A percentile compares a stretch with the other conserved stretches of the same genome.
Conservation (phyloP, 495 filamentous ascomycete genomes). For the Penicillium ucsense region DNA sequence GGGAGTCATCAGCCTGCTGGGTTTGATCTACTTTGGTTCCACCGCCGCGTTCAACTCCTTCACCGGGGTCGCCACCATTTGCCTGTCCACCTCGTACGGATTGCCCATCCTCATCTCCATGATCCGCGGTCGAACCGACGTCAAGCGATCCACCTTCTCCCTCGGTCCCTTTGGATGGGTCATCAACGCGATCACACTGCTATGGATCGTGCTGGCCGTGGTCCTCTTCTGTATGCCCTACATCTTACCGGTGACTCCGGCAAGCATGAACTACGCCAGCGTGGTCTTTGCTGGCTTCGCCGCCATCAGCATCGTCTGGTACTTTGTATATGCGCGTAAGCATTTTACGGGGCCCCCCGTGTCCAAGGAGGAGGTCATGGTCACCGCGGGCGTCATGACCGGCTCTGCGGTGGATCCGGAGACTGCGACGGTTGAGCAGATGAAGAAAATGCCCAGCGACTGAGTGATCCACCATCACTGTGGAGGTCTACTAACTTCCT, state of each 20-base stretch:
- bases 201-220: conserved; percentile 43
- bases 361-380: conserved; percentile 24
- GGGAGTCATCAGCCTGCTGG: conserved; percentile 43
- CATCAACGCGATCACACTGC: conserved; percentile 41
- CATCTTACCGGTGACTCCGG: conserved; percentile 35
- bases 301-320: conserved; percentile 50
- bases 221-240: conserved; percentile 49
- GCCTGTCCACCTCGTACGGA: conserved; percentile 51
- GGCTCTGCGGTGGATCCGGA: conserved; percentile 22
- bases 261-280: conserved; percentile 50
- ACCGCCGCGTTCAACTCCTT: conserved; percentile 57
- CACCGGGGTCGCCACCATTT: conserved; percentile 57
- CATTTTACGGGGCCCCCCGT: conserved; percentile 61
- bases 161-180: conserved; percentile 42
- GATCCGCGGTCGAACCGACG: conserved; percentile 37
- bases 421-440: conserved; percentile 5
- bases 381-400: conserved; percentile 23
- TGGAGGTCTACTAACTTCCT: too few relatives aligned
- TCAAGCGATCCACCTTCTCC: conserved; percentile 38
- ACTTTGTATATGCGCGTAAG: conserved; percentile 59
- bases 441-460: conserved; percentile 10
- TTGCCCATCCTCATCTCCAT: conserved; percentile 52
- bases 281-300: conserved; percentile 56
- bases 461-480: background rate
- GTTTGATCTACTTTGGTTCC: conserved; percentile 54